These are phyloP conservation scores for Berberis vulgaris DNA, from an alignment of 164 flowering plant species.

Conservation along the genomic window DNA sequence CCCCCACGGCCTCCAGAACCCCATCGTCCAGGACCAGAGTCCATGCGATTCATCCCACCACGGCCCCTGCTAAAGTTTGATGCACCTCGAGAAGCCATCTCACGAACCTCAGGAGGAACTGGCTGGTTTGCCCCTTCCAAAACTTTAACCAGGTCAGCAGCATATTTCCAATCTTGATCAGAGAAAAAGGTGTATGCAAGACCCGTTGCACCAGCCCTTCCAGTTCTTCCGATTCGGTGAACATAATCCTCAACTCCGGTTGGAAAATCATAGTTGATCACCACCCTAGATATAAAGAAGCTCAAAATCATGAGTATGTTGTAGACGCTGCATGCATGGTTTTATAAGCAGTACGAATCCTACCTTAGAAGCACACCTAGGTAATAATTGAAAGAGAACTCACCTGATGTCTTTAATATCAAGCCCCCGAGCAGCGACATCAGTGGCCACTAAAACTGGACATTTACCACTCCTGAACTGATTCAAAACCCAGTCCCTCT, in stretches of 20 bases:
- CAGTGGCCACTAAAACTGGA: conserved; percentile 25
- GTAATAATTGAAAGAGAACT: not conserved
- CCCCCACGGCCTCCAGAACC: conserved; percentile 33
- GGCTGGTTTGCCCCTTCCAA: conserved; percentile 84
- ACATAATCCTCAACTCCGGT: conserved; percentile 90
- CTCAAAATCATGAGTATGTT: not conserved
- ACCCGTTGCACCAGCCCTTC: conserved; percentile 95
- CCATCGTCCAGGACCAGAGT: conserved; percentile 43
- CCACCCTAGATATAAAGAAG: conserved; percentile 47
- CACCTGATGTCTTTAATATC: conserved; percentile 23
- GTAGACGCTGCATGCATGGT: too few species aligned
- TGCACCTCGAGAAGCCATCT: conserved; percentile 68
- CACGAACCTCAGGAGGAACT: conserved; percentile 74
- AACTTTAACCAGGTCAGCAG: conserved; percentile 72
- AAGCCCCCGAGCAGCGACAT: conserved; percentile 64
- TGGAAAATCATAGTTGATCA: conserved; percentile 89
- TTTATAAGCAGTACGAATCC: not conserved
- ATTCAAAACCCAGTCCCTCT: conserved; percentile 3
- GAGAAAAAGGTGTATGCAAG: conserved; percentile 75
- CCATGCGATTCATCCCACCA: conserved; percentile 39
- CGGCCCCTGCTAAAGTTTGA: conserved; percentile 45
- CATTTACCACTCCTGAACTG: conserved; percentile 22
- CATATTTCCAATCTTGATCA: conserved; percentile 88
- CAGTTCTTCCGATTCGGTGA: conserved; percentile 94
- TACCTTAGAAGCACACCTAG: not conserved